phyloP scores from a whole-genome alignment of 768 basidiomycete genomes.

The Cystobasidium ongulense region DNA sequence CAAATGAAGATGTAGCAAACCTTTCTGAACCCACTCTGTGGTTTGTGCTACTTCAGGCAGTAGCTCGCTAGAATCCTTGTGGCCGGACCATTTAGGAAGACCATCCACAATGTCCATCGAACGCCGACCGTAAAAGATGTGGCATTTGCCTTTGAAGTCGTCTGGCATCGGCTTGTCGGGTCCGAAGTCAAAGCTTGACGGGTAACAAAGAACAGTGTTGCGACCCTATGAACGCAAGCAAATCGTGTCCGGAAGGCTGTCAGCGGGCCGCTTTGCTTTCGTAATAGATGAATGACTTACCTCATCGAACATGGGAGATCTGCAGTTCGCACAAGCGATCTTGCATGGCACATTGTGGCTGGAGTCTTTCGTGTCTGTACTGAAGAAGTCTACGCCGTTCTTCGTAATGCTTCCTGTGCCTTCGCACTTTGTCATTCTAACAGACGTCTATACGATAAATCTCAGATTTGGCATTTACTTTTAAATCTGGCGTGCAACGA shows the following conservation, averaged over 20 bases:
- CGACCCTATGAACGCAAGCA: neutral
- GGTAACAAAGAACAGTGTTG: conserved; percentile 27
- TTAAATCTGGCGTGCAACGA: no score
- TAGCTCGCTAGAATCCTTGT: conserved; percentile 26
- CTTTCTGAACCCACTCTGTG: conserved; percentile 8
- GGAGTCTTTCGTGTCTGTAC: conserved; percentile 11
- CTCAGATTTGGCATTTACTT: neutral
- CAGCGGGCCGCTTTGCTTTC: neutral
- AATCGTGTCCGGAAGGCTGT: neutral
- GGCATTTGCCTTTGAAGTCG: conserved; percentile 29
- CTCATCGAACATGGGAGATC: conserved; percentile 27
- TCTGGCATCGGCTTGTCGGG: conserved; percentile 16
- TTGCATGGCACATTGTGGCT: conserved; percentile 27
- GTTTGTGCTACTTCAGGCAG: conserved; percentile 26
- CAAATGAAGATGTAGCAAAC: neutral
- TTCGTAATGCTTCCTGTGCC: neutral
- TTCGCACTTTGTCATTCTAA: conserved; percentile 23
- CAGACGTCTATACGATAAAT: conserved; percentile 6
- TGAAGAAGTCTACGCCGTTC: conserved; percentile 10
- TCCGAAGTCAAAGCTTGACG: conserved; percentile 16
- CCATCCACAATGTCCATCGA: conserved; percentile 16
- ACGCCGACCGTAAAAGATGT: conserved; percentile 23
- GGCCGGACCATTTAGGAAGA: conserved; percentile 24
- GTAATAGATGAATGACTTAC: neutral
- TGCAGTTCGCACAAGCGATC: conserved; percentile 23